Base-by-base conservation (phyloP, 441 rosid genomes). In the Raphanus hybrid region DNA sequence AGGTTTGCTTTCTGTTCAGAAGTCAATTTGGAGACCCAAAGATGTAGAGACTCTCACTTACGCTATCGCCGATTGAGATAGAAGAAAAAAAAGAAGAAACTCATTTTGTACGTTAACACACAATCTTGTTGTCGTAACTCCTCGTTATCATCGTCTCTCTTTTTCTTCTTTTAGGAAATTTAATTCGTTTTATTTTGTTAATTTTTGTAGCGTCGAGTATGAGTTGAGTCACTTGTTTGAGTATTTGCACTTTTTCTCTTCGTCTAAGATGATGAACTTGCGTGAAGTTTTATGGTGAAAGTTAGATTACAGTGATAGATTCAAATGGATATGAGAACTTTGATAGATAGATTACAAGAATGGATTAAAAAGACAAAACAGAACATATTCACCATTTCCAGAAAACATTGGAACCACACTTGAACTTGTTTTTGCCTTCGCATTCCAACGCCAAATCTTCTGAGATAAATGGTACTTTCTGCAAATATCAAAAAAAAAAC, bases 331-430 rank as follows among this genome's bases (percentile, higher is more conserved):
- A 64, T 20, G 67, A 57, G 39, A 64, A 71, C 15, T 65, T 71
- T 58, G 72, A 65, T 9, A 75, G 67, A 59, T 58, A 57, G 62
- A 79, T 12, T 14, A 68, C 48, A 69, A 74, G 50, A 69, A 55
- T 18, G 3, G 70, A 78, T 78, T 23, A 23, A 23, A 23, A 23
- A 0, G 26, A 4, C 20, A 48, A 48, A 39, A 57, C 27, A 57
- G 34, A 65, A 66, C 3, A n/a, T 75, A 14, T 77, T 92, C 90
- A 91, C 99, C 99, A 92, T 88, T 95, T 92, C 98, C 99, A 90
- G 91, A 95, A 95, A 58, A 92, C 99, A 84, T 92, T 95, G 73
- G 98, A 95, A 76, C 98, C 98, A 75, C 99, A 92, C 88, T 91
- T 90, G 90, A 60, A 92, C 78, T 92, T 95, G 89, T 92, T 97